Conservation (phyloP, 148 eudicot species). For the Gaultheria prostrata region DNA sequence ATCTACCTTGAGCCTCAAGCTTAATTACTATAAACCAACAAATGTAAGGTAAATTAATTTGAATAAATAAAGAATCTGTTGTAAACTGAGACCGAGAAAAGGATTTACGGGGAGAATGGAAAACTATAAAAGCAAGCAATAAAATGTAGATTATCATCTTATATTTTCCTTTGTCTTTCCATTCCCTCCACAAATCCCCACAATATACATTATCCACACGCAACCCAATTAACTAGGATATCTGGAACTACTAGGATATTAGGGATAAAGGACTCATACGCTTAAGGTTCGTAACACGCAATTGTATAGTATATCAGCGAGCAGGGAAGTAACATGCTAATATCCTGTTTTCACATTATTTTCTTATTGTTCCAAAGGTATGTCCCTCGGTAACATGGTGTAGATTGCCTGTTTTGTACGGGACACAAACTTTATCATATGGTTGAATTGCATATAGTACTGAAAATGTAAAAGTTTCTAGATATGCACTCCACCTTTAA, state of each 20-base stretch:
- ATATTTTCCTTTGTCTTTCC: not conserved
- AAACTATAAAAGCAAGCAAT: not conserved
- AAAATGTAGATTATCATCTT: not conserved
- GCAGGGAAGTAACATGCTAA: not conserved
- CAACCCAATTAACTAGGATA: not conserved
- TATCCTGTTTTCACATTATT: not conserved
- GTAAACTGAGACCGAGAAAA: not conserved
- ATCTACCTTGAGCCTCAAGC: no score
- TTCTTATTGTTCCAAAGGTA: not conserved
- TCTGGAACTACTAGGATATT: not conserved
- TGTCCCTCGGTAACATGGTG: not conserved
- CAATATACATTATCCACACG: not conserved
- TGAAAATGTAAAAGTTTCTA: conserved; percentile 13
- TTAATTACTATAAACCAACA: no score
- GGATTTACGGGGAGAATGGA: not conserved
- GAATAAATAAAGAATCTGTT: not conserved
- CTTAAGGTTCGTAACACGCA: not conserved
- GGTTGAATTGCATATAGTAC: not conserved
- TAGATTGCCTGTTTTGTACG: not conserved
- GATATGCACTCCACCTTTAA: conserved; percentile 41
- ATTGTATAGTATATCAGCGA: not conserved
- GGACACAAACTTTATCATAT: not conserved
- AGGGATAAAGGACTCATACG: not conserved
- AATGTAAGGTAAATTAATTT: not conserved
- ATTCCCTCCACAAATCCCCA: no score